Evolutionary conservation across 2,329 filamentous ascomycete genomes (phyloP), one percentile per base, ranked within the genome.

Genomic region (Taxawa tesnikishii): DNA sequence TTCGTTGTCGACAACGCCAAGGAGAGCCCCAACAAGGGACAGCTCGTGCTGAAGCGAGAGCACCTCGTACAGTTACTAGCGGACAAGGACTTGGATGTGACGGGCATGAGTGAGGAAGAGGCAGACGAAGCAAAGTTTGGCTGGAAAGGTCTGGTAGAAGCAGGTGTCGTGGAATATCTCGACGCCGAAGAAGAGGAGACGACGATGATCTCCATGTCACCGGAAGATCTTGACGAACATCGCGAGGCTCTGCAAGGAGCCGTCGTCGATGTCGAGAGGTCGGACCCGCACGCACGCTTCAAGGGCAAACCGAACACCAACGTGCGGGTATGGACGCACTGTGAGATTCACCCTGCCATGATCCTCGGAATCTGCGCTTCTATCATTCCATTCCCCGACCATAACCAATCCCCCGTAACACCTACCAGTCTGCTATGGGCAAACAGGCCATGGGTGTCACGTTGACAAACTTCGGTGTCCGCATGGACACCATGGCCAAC

Each of bases 371-470:
- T 98, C 42, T 98, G 92, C 54, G 90, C 90, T 48, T 94, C 87
- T 62, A 98, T 98, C 58, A 98, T 98, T 66, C 90, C 90, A 1
- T 98, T 98, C 75, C 90, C 92, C 1, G 90, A 98, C 63, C 90
- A 98, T 65, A 98, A 98, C 56, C 83, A 84, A 36, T 96, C 88
- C 41, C 90, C 90, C 81, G 90, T 80, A 98, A 98, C 55, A 96
- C 88, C 4, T 98, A 94, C 59, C 88, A 96, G 62, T 94, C 88
- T 49, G 90, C 90, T 54, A 98, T 98, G 90, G 90, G 92, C 67
- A 98, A 98, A 63, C 90, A 98, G 72, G 90, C 90, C 40, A 98
- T 98, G 92, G 90, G 92, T 53, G 87, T 96, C 48, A 94, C 94
- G 65, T 69, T 98, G 35, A 98, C 92, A 9, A 98, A 98, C 55